Evolutionary conservation across 2,329 filamentous ascomycete genomes (phyloP), one percentile per base, ranked within the genome.

Genomic region (Pseudopithomyces maydicus): DNA sequence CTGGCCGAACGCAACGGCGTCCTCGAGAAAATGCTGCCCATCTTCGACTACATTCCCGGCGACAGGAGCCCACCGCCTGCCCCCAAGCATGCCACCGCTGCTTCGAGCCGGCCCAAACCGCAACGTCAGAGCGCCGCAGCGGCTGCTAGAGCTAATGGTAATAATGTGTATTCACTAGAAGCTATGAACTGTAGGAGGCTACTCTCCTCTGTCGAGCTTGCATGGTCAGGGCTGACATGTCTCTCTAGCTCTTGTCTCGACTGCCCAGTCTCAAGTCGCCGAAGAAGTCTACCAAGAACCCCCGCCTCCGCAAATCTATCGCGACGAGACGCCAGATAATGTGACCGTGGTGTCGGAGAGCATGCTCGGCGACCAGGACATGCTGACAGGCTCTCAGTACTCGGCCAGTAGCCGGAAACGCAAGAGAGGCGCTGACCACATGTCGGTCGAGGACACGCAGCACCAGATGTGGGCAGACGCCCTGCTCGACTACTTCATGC

Each of bases 401-500:
- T 81, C 82, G 3, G 77, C 76, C 22, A 78, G 68, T 74, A 60
- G 79, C 32, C 83, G 85, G 57, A 97, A 97, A 78, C 86, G 93
- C 58, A 96, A 96, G 79, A 85, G 91, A n/a, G 81, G 79, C 20
- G 84, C 88, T 54, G 88, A 80, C 78, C 89, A 79, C 80, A 87
- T 85, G 74, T 81, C 81, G 12, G 74, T 83, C 58, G 87, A 86
- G 7, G 91, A 96, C 63, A 90, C 93, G 72, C 89, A 95, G 65
- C 93, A 98, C 74, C 89, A 91, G 26, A 82, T 96, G 22, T 99
- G 97, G 77, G 91, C 92, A 15, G 95, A 99, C 64, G 91, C 95
- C 67, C 84, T 99, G 23, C 82, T 99, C 35, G 95, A 99, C 76
- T 99, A 98, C 78, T 99, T 98, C 70, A 89, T 98, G 78, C 88